Percentiles rank a stretch among this genome's conserved stretches.
These are phyloP conservation scores for Dactylonectria estremocensis DNA, from an alignment of 2,329 filamentous ascomycete genomes.

Conservation along the genomic window DNA sequence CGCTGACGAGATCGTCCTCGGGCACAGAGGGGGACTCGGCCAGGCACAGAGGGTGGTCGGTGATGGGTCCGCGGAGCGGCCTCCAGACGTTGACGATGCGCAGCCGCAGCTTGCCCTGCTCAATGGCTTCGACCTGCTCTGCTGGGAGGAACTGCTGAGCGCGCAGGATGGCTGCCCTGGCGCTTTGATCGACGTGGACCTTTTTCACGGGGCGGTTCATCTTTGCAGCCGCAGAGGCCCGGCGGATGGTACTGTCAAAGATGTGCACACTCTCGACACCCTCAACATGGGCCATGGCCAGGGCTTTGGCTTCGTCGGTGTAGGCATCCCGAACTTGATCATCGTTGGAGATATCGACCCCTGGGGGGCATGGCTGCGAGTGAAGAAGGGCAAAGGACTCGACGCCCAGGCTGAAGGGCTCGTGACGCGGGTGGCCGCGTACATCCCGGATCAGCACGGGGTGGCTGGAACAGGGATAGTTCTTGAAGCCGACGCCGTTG, in stretches of 20 bases:
- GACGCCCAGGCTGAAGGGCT: background rate
- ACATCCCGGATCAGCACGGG: background rate
- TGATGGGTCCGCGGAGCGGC: background rate
- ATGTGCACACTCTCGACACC: background rate
- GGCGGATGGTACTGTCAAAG: background rate
- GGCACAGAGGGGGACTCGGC: background rate
- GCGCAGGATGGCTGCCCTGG: background rate
- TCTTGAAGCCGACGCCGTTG: background rate
- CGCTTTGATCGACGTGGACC: background rate
- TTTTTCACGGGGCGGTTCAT: background rate
- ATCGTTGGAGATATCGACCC: background rate
- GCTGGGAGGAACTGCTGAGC: background rate
- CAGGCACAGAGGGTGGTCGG: background rate
- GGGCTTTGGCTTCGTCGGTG: background rate
- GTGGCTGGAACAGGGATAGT: background rate
- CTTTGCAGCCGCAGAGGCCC: background rate
- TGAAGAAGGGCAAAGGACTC: background rate
- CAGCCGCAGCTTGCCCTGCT: background rate
- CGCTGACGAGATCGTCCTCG: background rate
- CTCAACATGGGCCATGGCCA: background rate
- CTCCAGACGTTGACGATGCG: background rate
- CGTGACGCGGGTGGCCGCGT: background rate
- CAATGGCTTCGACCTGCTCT: background rate
- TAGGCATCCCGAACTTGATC: background rate
- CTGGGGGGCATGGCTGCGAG: background rate